These are phyloP conservation scores for Globisporangium nunn DNA, from an alignment of 352 stramenopile genomes.

Conservation along the genomic window DNA sequence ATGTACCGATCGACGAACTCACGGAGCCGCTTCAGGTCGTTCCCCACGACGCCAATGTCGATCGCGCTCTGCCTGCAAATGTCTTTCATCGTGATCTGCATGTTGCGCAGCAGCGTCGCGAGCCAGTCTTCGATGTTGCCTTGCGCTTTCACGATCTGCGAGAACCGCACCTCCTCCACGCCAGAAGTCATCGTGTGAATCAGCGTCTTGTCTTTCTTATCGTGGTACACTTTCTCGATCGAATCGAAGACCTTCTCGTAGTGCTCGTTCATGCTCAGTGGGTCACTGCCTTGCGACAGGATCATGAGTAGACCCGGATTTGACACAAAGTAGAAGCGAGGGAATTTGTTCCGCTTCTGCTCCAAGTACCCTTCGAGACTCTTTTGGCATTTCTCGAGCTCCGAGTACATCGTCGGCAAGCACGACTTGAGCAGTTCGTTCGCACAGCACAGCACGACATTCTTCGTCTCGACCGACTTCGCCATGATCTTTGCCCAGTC, in stretches of 20 bases:
- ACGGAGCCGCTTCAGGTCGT: constrained; percentile 88
- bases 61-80: constrained; percentile 91
- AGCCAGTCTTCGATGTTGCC: constrained; percentile 99
- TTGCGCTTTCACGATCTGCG: constrained; percentile 91
- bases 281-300: constrained; percentile 95
- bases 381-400: constrained; percentile 98
- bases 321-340: constrained; percentile 98
- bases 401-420: constrained; percentile 95
- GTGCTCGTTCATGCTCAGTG: constrained; percentile 97
- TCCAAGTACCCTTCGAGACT: constrained; percentile 97
- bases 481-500: constrained; percentile 98
- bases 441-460: constrained; percentile 90
- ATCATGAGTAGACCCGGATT: constrained; percentile 97
- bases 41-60: constrained; percentile 89
- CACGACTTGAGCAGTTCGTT: constrained; percentile 97
- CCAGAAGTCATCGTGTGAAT: constrained; percentile 92
- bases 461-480: constrained; percentile 88
- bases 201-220: constrained; percentile 97
- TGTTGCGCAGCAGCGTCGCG: constrained; percentile 90
- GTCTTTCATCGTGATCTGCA: constrained; percentile 97
- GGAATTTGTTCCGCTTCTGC: constrained; percentile 98
- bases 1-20: constrained; percentile 94
- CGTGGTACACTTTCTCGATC: constrained; percentile 96
- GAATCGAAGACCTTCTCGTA: constrained; percentile 99
- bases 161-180: constrained; percentile 94